Evolutionary conservation across 2,329 filamentous ascomycete species (phyloP).

Genomic region (Dryadomyces quercivorus): DNA sequence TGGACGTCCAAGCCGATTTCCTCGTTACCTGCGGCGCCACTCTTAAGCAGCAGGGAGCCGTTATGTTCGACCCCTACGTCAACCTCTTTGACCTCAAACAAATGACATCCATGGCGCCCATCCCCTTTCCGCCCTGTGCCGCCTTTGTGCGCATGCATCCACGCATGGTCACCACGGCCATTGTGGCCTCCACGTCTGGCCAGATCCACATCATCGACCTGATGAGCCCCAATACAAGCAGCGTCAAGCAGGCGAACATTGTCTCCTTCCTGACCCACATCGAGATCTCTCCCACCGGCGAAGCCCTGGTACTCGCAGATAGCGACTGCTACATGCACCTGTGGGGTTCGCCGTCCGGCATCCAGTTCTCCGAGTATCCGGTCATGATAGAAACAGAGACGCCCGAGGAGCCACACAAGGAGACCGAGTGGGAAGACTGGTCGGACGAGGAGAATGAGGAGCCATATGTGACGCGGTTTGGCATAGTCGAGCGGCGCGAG

Average conservation of each 20-base stretch:
- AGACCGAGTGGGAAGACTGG: constrained; percentile 13
- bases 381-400: constrained; percentile 70
- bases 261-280: constrained; percentile 64
- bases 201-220: constrained; percentile 94
- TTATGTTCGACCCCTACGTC: constrained; percentile 82
- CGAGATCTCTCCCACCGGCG: constrained; percentile 78
- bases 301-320: constrained; percentile 72
- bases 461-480: background rate
- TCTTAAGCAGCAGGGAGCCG: constrained; percentile 59
- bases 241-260: constrained; percentile 71
- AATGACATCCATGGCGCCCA: constrained; percentile 73
- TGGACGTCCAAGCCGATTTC: constrained; percentile 93
- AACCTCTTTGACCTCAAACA: constrained; percentile 95
- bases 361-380: constrained; percentile 75
- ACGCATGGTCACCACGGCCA: constrained; percentile 85
- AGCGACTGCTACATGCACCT: constrained; percentile 68
- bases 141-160: constrained; percentile 96
- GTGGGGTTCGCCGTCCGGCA: constrained; percentile 77
- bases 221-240: constrained; percentile 83
- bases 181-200: constrained; percentile 82
- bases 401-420: constrained; percentile 30
- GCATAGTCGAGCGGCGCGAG: background rate
- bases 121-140: constrained; percentile 83
- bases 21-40: constrained; percentile 94
- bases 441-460: constrained; percentile 13